phyloP scores from a whole-genome alignment of 805 yeast species.

The Lipomyces starkeyi region DNA sequence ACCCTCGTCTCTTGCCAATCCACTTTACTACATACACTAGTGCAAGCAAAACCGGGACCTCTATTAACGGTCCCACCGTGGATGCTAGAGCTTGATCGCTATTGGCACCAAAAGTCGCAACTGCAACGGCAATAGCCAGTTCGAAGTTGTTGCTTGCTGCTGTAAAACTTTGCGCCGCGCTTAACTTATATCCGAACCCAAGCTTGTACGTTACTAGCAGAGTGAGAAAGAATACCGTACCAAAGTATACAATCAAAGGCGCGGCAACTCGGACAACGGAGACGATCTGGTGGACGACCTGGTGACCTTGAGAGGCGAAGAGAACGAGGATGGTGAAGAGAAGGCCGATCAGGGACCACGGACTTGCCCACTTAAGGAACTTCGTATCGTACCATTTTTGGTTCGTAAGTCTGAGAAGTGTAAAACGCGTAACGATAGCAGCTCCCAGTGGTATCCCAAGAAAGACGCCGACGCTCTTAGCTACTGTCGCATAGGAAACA shows the following conservation, averaged over 20 bases:
- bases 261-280: constrained; percentile 57
- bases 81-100: constrained; percentile 62
- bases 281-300: constrained; percentile 55
- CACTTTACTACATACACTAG: constrained; percentile 35
- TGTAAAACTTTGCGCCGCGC: constrained; percentile 60
- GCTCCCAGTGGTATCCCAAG: constrained; percentile 59
- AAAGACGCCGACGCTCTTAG: constrained; percentile 57
- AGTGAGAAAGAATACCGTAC: constrained; percentile 55
- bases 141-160: constrained; percentile 67
- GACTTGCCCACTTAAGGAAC: constrained; percentile 52
- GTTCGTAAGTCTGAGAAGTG: constrained; percentile 44
- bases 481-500: constrained; percentile 50
- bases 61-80: constrained; percentile 62
- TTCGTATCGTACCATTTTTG: constrained; percentile 44
- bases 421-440: constrained; percentile 52
- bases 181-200: constrained; percentile 46
- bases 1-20: constrained; percentile 8
- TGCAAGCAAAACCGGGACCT: constrained; percentile 56
- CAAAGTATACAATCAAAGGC: constrained; percentile 57
- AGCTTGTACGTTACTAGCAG: constrained; percentile 43
- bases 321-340: constrained; percentile 58
- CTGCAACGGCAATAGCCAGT: constrained; percentile 59
- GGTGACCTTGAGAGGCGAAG: constrained; percentile 57
- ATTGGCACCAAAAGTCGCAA: constrained; percentile 57
- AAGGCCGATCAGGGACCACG: constrained; percentile 59